Base-by-base conservation (phyloP, 257 asterid species). In the Solanum neorickii region DNA sequence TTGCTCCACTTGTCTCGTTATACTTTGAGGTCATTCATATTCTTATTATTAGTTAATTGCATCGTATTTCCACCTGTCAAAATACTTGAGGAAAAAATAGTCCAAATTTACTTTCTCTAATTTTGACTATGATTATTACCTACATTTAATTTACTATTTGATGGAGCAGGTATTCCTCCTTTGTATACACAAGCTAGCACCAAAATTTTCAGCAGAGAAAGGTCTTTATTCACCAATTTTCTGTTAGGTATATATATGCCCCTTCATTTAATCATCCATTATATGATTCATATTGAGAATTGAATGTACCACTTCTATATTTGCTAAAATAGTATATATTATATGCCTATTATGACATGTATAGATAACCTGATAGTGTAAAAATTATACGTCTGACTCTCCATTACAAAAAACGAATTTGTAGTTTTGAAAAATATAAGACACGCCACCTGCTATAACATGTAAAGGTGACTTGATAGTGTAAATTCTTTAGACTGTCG, bases 321-420 rank as follows among this genome's bases (percentile, higher is more conserved):
- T 70, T 70, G 77, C 77, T 70, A 70, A 70, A 68, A 15, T 21
- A 60, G 68, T 60, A 60, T 23, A 60, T 9, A 60, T 60, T 60
- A 60, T 29, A 2, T 29, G 31, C 69, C 31, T 62, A n/a, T 0
- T 21, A 21, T 10, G 9, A 21, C 69, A 21, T 21, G 3, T 10
- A 62, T 9, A 62, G 31, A 62, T 62, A 23, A 23, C 70, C 1
- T 62, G 70, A 23, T n/a, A 23, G 31, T 23, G 31, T 62, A 62
- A 10, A 62, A 21, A 21, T 20, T 60, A n/a, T 62, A 62, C 0
- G 4, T 0, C 8, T 60, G 23, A 4, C 15, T 60, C 7, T n/a
- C 33, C 20, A 65, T 12, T n/a, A 25, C 3, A 5, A 1, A n/a
- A 25, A 12, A 1, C 20, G 0, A 65, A 5, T 66, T 66, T 66